Conservation (phyloP, 495 filamentous ascomycete genomes). For the Lepidopterella palustris region DNA sequence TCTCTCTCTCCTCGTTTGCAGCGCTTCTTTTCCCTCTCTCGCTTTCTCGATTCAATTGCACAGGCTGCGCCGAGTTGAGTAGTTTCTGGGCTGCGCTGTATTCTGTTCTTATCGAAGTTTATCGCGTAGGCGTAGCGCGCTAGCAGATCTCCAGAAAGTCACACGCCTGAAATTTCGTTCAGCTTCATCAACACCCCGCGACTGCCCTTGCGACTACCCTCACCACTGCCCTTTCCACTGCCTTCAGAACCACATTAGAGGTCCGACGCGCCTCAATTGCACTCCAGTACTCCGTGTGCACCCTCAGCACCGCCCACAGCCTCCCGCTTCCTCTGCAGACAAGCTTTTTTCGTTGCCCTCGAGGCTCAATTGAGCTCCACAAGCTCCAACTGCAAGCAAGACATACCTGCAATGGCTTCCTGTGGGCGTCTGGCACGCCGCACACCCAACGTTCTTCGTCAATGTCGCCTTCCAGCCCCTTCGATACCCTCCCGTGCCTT, state of each 20-base stretch:
- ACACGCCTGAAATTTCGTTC: not conserved
- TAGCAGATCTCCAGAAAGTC: not conserved
- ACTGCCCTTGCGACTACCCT: no score
- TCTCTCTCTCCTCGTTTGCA: no score
- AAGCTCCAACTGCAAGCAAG: constrained; percentile 1
- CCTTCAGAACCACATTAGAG: no score
- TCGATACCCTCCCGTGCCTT: constrained; percentile 16
- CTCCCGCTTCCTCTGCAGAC: not conserved
- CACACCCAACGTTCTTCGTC: constrained; percentile 18
- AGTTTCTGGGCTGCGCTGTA: not conserved
- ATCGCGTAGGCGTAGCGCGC: not conserved
- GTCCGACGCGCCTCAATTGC: not conserved
- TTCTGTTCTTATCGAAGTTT: not conserved
- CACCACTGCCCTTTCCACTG: no score
- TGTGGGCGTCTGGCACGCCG: constrained; percentile 30
- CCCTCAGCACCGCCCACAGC: not conserved
- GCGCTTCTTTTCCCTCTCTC: no score
- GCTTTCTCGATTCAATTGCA: no score
- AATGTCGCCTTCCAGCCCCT: constrained; percentile 10
- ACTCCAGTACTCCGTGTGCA: not conserved
- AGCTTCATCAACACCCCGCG: not conserved
- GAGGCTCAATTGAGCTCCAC: constrained; percentile 1
- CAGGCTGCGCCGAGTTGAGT: no score
- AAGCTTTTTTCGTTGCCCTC: not conserved
- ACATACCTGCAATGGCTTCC: constrained; percentile 26